These are phyloP conservation scores for Kurtzmaniella quercitrusa DNA, from an alignment of 1,139 yeast genomes.

Conservation along the genomic window DNA sequence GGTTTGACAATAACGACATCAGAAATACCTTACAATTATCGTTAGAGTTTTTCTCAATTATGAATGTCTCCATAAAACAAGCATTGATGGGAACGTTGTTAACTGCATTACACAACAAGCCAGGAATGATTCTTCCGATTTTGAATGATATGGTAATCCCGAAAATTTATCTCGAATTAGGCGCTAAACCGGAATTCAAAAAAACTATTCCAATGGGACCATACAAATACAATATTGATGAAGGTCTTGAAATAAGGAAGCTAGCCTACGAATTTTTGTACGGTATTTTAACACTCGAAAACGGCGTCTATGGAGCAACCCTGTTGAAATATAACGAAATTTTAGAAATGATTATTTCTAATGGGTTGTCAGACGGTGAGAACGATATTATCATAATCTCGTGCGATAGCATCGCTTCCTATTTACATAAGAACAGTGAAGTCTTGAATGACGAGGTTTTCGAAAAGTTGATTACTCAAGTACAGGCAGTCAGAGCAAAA, in stretches of 20 bases:
- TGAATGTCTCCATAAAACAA: conserved; percentile 45
- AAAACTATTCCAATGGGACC: conserved; percentile 82
- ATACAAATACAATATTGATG: conserved; percentile 76
- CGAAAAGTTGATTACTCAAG: conserved; percentile 17
- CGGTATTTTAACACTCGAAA: conserved; percentile 36
- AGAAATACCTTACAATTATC: conserved; percentile 2
- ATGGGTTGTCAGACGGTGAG: conserved; percentile 36
- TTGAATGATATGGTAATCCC: conserved; percentile 71
- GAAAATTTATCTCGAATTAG: conserved; percentile 51
- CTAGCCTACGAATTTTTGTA: conserved; percentile 69
- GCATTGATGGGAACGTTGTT: conserved; percentile 56
- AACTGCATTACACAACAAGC: conserved; percentile 60
- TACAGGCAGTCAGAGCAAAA: conserved; percentile 27
- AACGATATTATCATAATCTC: conserved; percentile 37
- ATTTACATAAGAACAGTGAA: conserved; percentile 19
- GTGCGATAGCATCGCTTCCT: conserved; percentile 28
- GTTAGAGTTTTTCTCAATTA: conserved; percentile 17
- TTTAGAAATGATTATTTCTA: conserved; percentile 23
- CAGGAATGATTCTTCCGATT: conserved; percentile 51
- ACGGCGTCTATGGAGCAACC: conserved; percentile 11
- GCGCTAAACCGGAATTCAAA: conserved; percentile 52
- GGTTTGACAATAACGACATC: background rate
- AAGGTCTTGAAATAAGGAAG: conserved; percentile 72
- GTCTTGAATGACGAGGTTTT: conserved; percentile 17
- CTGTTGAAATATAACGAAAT: conserved; percentile 18